These are phyloP conservation scores for Psidium guajava DNA, from an alignment of 345 rosid genomes.

Conservation along the genomic window DNA sequence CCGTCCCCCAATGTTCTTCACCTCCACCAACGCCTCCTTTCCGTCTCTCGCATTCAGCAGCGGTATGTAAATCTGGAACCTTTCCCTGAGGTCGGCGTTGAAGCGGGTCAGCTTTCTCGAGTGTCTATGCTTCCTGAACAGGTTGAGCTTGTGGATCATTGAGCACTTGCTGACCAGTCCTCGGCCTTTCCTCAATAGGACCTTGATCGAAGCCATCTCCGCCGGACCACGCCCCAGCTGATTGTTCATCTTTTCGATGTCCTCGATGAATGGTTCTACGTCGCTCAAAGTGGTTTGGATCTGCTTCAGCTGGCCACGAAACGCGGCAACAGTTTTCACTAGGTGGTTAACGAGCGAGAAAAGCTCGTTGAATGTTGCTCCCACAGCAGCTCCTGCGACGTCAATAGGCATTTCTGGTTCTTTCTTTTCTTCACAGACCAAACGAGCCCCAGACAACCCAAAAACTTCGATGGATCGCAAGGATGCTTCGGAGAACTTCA, in stretches of 20 bases:
- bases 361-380: accelerated
- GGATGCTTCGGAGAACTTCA: background rate
- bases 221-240: background rate
- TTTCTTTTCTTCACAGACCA: background rate
- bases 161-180: too few relatives aligned
- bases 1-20: too few relatives aligned
- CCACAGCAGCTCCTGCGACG: accelerated
- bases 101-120: too few relatives aligned
- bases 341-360: accelerated
- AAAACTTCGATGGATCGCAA: background rate
- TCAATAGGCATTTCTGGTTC: background rate
- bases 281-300: background rate
- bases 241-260: background rate
- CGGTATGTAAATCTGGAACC: too few relatives aligned
- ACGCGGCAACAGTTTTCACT: accelerated
- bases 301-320: background rate
- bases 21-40: too few relatives aligned
- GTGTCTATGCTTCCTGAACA: too few relatives aligned
- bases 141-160: too few relatives aligned
- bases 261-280: background rate
- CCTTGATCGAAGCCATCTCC: too few relatives aligned
- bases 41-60: too few relatives aligned
- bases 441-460: background rate
- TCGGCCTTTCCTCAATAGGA: too few relatives aligned
- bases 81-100: too few relatives aligned